Evolutionary conservation across 2,329 filamentous ascomycete species (phyloP), one percentile per base, ranked within the genome.

Genomic region (Exserohilum rostratum): DNA sequence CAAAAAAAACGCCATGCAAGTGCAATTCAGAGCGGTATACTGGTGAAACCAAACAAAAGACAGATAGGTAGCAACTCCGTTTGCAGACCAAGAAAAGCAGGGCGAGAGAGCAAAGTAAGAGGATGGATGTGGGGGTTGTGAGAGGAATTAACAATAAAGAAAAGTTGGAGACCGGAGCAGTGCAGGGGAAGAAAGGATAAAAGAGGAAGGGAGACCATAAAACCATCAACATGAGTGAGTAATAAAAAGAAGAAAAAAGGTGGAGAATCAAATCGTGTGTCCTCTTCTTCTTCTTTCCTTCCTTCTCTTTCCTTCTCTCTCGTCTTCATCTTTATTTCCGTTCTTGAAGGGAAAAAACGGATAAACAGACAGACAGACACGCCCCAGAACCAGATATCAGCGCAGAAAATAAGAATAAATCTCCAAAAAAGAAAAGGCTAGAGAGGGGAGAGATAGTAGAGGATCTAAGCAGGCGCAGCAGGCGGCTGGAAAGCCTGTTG

Each of bases 381-480:
- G n/a, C n/a, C n/a, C n/a, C n/a, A n/a, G n/a, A n/a, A n/a, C n/a
- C n/a, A n/a, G n/a, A n/a, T n/a, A n/a, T n/a, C n/a, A n/a, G n/a
- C n/a, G 37, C 22, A 38, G 20, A 35, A 46, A 33, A 46, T 18
- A 38, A 31, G 35, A 22, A 39, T n/a, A 33, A 34, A 6, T 25
- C 22, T 25, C 22, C 22, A 25, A 18, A 3, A 18, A 20, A 30
- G 17, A 30, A 11, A 18, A 42, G 27, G 25, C 10, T 9, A 42
- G 6, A 13, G 2, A 30, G 10, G 6, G n/a, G 7, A 10, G 11
- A 5, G 17, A 43, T 15, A 31, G 29, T 2, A 1, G n/a, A n/a
- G n/a, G 25, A 2, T 6, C 55, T 59, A 68, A 46, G 65, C 65
- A 7, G 65, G 66, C 6, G 66, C 67, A 40, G 63, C 59, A 22